Conservation (phyloP, 2,329 filamentous ascomycete genomes). For the Epichloe sibirici region DNA sequence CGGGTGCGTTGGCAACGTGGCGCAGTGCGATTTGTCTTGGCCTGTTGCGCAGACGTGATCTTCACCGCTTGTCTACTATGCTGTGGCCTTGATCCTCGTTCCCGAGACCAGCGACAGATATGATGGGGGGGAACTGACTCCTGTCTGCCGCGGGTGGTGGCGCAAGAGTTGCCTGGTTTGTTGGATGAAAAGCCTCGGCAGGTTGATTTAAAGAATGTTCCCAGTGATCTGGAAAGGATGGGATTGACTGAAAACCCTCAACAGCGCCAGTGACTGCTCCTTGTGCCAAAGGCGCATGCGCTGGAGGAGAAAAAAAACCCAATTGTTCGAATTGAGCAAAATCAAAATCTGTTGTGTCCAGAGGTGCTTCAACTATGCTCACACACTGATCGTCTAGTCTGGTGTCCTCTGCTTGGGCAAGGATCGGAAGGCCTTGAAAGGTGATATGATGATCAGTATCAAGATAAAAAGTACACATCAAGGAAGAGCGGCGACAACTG, state of each 20-base stretch:
- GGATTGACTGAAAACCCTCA: constrained; percentile 8
- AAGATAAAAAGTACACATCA: not conserved
- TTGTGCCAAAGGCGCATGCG: constrained; percentile 19
- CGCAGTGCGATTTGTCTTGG: constrained; percentile 22
- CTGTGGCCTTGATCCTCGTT: not conserved
- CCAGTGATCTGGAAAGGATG: constrained; percentile 15
- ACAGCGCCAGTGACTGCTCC: constrained; percentile 10
- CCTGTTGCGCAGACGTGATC: constrained; percentile 14
- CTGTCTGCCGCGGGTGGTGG: not conserved
- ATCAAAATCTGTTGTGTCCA: constrained; percentile 22
- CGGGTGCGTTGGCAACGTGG: constrained; percentile 11
- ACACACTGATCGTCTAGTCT: constrained; percentile 15
- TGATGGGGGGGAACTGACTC: not conserved
- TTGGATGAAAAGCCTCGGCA: constrained; percentile 4
- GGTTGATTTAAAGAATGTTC: constrained; percentile 9
- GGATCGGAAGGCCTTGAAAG: constrained; percentile 13
- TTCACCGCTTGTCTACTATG: constrained; percentile 13
- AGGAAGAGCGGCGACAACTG: not conserved
- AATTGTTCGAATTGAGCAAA: constrained; percentile 23
- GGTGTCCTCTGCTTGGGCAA: constrained; percentile 13
- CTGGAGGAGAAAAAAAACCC: constrained; percentile 15
- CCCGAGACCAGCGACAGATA: not conserved
- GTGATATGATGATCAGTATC: not conserved
- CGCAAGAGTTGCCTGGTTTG: not conserved
- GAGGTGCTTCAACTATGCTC: constrained; percentile 17